Base-by-base conservation (phyloP, 345 rosid species). In the Pistacia vera region DNA sequence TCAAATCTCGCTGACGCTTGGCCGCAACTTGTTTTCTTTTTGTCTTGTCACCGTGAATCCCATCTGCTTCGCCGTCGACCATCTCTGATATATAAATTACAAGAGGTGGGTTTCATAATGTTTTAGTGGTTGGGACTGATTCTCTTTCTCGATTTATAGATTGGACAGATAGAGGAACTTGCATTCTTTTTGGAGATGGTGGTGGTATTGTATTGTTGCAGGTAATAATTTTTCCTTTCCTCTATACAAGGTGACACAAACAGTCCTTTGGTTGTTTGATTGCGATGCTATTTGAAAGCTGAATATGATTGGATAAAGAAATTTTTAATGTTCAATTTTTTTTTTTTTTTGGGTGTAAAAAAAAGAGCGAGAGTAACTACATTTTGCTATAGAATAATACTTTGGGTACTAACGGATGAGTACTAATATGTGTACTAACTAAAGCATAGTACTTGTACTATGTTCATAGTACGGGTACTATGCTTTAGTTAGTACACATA, bases 141-240 rank as follows among this genome's bases (percentile, higher is more conserved):
- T 81, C 90, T 71, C 86, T 93, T 82, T 93, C 99, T 69, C 93
- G 97, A 65, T 84, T 82, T 85, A 92, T 90, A 85, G 97, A 96
- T 81, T 96, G 99, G 99, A 91, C 95, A 4, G 99, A 96, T 85
- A 88, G 98, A 87, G 93, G 93, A 46, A 80, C 92, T 64, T 96
- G 98, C 74, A 96, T 96, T 72, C 92, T 96, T 52, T 93, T 96
- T 59, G 99, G 99, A 18, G 99, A 93, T 57, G 99, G 93, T 52
- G 99, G 97, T 11, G 99, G 98, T 65, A 98, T 98, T 46, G 97
- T 96, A 33, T 75, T 96, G 22, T 82, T 96, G 72, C 98, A 96
- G 97, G 99, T 92, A 84, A 58, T 73, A 4, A 11, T 67, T 54
- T 66, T 17, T 75, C 12, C 63, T 28, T 70, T 63, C 12, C 22